Base-by-base conservation (phyloP, 2,329 filamentous ascomycete species). In the Cladophialophora carrionii region DNA sequence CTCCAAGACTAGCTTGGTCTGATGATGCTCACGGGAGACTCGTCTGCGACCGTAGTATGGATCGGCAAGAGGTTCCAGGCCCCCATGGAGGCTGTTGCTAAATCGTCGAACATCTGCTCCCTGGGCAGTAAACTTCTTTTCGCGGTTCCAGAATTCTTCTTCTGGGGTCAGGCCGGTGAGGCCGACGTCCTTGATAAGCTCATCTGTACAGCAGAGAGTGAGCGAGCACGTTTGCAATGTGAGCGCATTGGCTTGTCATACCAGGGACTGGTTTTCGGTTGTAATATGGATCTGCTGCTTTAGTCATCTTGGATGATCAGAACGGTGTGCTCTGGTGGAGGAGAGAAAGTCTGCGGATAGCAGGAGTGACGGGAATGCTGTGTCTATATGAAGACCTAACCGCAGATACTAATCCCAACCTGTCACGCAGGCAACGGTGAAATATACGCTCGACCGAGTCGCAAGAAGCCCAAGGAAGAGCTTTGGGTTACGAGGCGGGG, bases 251-350 rank as follows among this genome's bases (percentile, higher is more conserved):
- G 37, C 31, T 58, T 49, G 61, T 31, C 57, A 57, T 67, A 71
- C 70, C 68, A 60, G 70, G 70, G 29, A 71, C 64, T 9, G 63
- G 68, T 57, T 71, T 71, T 52, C 70, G 68, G 41, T 69, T 68
- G 54, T 71, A 71, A 48, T 61, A 71, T n/a, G 70, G 70, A 62
- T 71, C 70, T 61, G 64, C 49, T 46, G 67, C 62, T 41, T 46
- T 46, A 32, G 61, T 63, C 67, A 69, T 69, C 14, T 26, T 62
- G 51, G 32, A 29, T 37, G 29, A 52, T 17, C 32, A 20, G 9
- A 37, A 56, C 41, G 32, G 41, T 49, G 6, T 29, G 32, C 51
- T 5, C 14, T 54, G 26, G 24, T 17, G 34, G 37, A 31, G 9
- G 26, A 31, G 9, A 29, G 29, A 32, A 32, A 49, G 3, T 22